Evolutionary conservation across 441 rosid genomes (phyloP).

Genomic region (Populus hybrid): DNA sequence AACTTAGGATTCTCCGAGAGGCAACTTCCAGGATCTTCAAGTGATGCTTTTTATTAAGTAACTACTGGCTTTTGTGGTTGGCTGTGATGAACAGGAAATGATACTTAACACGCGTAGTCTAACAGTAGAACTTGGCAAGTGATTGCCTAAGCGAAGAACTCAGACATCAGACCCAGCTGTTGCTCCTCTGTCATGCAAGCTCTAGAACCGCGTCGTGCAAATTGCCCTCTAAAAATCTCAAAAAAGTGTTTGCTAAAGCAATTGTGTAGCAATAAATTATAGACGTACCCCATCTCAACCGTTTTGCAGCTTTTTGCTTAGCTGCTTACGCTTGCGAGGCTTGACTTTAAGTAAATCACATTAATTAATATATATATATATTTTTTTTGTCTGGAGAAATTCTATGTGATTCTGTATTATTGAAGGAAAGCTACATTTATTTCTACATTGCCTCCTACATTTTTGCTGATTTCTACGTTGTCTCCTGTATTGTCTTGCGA

Average conservation of each 20-base stretch:
- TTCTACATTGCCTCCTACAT: no score
- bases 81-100: constrained; percentile 16
- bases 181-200: constrained; percentile 51
- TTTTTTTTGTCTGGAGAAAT: background rate
- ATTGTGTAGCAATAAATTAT: background rate
- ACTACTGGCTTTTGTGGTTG: background rate
- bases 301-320: background rate
- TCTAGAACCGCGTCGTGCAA: constrained; percentile 50
- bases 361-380: no score
- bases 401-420: background rate
- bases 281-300: background rate
- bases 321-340: background rate
- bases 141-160: background rate
- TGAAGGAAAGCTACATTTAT: no score
- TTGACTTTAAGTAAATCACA: background rate
- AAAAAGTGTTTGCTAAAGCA: background rate
- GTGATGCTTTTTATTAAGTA: background rate
- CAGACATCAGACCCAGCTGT: constrained; percentile 37
- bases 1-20: constrained; percentile 50
- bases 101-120: constrained; percentile 9
- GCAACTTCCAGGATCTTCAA: constrained; percentile 59
- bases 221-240: background rate
- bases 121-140: background rate
- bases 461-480: no score
- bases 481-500: no score